Evolutionary conservation across 495 filamentous ascomycete genomes (phyloP), one percentile per base, ranked within the genome.

Genomic region (Neurospora sp.): DNA sequence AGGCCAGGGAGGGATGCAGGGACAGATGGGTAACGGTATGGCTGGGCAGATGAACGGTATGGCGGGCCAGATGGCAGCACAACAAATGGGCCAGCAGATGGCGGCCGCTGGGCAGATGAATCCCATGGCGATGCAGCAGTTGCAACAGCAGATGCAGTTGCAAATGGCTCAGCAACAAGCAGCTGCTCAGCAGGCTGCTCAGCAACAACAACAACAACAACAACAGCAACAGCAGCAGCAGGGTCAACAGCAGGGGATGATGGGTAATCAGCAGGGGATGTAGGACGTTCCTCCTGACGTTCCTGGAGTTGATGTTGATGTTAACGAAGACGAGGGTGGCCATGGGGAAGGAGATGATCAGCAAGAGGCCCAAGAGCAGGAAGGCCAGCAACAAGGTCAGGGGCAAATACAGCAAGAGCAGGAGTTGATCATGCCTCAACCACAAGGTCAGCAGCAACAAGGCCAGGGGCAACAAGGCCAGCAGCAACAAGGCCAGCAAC

Each of bases 321-420:
- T 42, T 23, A 8, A 42, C 1, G 70, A 27, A 46, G 23, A 41
- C 0, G 70, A 40, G 2, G 70, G 27, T 62, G 38, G 12, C 3
- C 1, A 72, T 16, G 40, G 10, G 14, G 16, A 54, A 49, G 70
- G n/a, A 35, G 16, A 39, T 31, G 73, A 71, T 41, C 73, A 77
- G 31, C 71, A 71, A 70, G 2, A 8, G 35, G 66, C 72, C 7
- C 74, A 75, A 62, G 82, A 85, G 73, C 84, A 87, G 73, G 84
- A 85, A 72, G 78, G n/a, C 4, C 72, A 73, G 44, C 70, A 27
- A 6, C 46, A 49, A 23, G 46, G 44, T 1, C 46, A 31, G 27
- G 27, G 27, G 2, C 27, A 31, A 2, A 31, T 31, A 72, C 84
- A 87, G 72, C 84, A 74, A 69, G 44, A n/a, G 3, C n/a, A n/a